Evolutionary conservation across 2,329 filamentous ascomycete species (phyloP).

Genomic region (Trichophyton simii): DNA sequence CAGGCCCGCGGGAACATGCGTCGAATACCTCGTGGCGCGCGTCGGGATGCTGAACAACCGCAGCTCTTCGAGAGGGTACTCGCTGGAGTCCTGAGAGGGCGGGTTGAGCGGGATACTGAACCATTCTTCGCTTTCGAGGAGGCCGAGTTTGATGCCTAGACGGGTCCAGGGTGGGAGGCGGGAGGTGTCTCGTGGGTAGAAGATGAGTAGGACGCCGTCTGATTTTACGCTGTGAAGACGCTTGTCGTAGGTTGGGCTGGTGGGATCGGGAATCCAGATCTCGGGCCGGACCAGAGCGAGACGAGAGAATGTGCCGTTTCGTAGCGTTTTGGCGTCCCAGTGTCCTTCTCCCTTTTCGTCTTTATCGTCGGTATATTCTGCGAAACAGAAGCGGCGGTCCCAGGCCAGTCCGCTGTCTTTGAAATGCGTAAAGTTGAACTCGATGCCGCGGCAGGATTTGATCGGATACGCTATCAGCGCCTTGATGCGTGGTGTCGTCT

Average conservation of each 20-base stretch:
- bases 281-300: constrained; percentile 57
- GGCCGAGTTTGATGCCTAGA: constrained; percentile 21
- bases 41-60: constrained; percentile 46
- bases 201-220: constrained; percentile 42
- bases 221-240: constrained; percentile 38
- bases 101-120: constrained; percentile 44
- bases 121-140: constrained; percentile 29
- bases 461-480: constrained; percentile 71
- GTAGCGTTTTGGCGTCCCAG: constrained; percentile 32
- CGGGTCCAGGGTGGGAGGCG: constrained; percentile 7
- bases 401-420: constrained; percentile 59
- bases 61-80: constrained; percentile 36
- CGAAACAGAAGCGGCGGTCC: constrained; percentile 75
- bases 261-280: constrained; percentile 46
- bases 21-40: constrained; percentile 27
- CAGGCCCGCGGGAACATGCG: constrained; percentile 37
- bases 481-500: constrained; percentile 41
- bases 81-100: constrained; percentile 22
- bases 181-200: constrained; percentile 27
- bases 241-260: constrained; percentile 30
- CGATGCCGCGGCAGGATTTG: constrained; percentile 68
- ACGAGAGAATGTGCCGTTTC: constrained; percentile 40
- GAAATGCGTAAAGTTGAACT: constrained; percentile 53
- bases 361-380: constrained; percentile 42
- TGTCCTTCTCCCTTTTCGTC: constrained; percentile 22